phyloP scores from a whole-genome alignment of 1,284 basidiomycete species.

The Trichosporon sp. region DNA sequence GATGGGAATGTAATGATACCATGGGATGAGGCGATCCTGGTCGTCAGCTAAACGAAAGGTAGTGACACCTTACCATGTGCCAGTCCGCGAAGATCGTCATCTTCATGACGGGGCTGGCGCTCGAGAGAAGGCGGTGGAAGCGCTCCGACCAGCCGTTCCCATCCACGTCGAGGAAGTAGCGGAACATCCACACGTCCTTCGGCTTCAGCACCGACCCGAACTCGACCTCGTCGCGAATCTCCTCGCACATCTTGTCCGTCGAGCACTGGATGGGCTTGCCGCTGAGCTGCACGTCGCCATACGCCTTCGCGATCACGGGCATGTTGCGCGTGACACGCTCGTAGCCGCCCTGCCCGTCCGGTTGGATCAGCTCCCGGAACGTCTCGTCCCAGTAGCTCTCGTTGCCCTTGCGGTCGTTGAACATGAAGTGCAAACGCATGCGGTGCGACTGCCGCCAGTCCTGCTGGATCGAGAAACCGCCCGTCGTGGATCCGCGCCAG shows the following conservation, averaged over 20 bases:
- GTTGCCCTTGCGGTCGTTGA: conserved; percentile 47
- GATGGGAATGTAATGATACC: conserved; percentile 52
- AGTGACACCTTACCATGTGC: conserved; percentile 38
- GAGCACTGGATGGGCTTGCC: conserved; percentile 40
- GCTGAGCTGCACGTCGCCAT: conserved; percentile 49
- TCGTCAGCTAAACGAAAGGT: background rate
- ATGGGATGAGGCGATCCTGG: conserved; percentile 31
- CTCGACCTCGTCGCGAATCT: conserved; percentile 41
- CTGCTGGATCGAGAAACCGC: conserved; percentile 42
- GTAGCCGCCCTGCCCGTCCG: conserved; percentile 42
- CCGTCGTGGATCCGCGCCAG: conserved; percentile 51
- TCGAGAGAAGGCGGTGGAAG: conserved; percentile 54
- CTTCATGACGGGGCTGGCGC: conserved; percentile 49
- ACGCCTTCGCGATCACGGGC: conserved; percentile 39
- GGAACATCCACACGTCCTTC: conserved; percentile 54
- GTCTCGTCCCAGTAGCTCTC: conserved; percentile 29
- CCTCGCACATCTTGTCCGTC: conserved; percentile 31
- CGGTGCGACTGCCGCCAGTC: conserved; percentile 50
- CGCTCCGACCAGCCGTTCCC: conserved; percentile 66
- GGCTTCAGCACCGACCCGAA: conserved; percentile 54
- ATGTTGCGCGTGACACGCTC: conserved; percentile 32
- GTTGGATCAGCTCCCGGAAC: conserved; percentile 42
- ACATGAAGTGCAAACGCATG: conserved; percentile 47
- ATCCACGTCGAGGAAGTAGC: conserved; percentile 51
- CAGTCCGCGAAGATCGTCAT: conserved; percentile 51